phyloP scores from a whole-genome alignment of 2,329 filamentous ascomycete genomes.

The Chrysoporthe deuterocubensis region DNA sequence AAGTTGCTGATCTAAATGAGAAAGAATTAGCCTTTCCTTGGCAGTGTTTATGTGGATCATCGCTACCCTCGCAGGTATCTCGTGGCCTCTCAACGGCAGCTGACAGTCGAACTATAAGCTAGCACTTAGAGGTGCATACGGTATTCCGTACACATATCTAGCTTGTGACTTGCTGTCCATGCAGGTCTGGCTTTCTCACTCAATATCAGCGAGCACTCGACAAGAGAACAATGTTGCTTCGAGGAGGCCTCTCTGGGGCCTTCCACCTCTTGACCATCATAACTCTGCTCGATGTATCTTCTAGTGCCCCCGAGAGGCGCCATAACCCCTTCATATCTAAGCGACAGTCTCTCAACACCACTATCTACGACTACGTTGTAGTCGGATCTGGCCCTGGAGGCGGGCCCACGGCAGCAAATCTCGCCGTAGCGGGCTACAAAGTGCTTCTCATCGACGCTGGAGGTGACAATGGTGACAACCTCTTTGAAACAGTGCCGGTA shows the following conservation, averaged over 20 bases:
- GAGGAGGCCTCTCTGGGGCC: not conserved
- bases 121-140: not conserved
- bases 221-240: not conserved
- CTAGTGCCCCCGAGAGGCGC: not conserved
- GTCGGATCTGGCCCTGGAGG: conserved; percentile 26
- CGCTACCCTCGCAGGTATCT: no score
- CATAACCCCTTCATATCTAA: conserved; percentile 16
- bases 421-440: conserved; percentile 23
- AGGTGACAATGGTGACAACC: conserved; percentile 56
- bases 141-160: not conserved
- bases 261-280: not conserved
- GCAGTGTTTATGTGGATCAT: not conserved
- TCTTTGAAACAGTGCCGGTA: conserved; percentile 22
- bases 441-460: conserved; percentile 54
- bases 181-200: not conserved
- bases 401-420: conserved; percentile 22
- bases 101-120: not conserved
- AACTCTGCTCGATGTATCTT: not conserved
- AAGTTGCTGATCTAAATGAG: not conserved
- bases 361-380: conserved; percentile 25
- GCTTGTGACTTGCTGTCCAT: not conserved
- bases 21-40: not conserved
- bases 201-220: not conserved
- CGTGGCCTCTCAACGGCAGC: not conserved
- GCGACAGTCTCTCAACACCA: conserved; percentile 10